A percentile compares a stretch with the other conserved stretches of the same genome.
Evolutionary conservation across 768 basidiomycete genomes (phyloP).

Genomic region (Mycena sanguinolenta): DNA sequence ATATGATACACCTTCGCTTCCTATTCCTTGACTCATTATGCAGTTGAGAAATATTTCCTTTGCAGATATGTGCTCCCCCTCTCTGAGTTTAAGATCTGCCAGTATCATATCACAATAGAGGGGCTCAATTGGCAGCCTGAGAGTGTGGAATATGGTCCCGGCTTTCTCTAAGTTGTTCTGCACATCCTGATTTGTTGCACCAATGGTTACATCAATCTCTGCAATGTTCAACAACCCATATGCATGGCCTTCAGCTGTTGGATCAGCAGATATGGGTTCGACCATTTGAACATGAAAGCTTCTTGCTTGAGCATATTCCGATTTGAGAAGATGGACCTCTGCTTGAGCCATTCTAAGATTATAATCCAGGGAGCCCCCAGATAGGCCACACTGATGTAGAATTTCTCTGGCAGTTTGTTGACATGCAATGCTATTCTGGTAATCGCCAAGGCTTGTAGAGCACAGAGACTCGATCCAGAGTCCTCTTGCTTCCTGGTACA

Average conservation of each 20-base stretch:
- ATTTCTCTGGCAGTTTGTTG: neutral
- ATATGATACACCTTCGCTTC: neutral
- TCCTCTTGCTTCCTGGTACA: neutral
- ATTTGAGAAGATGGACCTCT: neutral
- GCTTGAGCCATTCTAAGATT: neutral
- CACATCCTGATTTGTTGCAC: neutral
- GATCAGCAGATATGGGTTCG: neutral
- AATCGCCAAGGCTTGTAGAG: neutral
- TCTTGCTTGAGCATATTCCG: neutral
- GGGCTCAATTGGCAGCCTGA: neutral
- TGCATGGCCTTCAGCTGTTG: neutral
- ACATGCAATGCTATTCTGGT: neutral
- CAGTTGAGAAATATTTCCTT: neutral
- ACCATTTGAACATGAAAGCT: neutral
- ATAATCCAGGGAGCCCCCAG: neutral
- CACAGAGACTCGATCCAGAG: neutral
- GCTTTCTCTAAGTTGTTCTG: neutral
- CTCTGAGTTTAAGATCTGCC: neutral
- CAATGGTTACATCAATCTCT: neutral
- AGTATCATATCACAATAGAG: neutral
- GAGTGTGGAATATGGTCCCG: neutral
- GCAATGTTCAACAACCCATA: neutral
- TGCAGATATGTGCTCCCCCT: neutral
- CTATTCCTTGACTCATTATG: neutral
- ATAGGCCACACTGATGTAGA: neutral